A percentile compares a stretch with the other conserved stretches of the same genome.
These are phyloP conservation scores for Nakaseomyces bracarensis DNA, from an alignment of 1,139 yeast species.

Conservation along the genomic window DNA sequence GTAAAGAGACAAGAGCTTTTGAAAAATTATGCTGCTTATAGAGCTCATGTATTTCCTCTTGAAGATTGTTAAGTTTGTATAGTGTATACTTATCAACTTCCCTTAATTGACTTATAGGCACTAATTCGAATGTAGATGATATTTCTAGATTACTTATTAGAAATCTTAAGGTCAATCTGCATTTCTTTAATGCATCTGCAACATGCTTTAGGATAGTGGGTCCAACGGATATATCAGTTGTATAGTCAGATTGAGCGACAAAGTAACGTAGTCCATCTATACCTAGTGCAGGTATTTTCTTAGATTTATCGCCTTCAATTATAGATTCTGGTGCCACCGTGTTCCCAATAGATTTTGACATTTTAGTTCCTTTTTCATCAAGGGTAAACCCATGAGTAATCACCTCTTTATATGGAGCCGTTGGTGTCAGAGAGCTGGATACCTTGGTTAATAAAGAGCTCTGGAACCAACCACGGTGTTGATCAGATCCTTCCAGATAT, in stretches of 20 bases:
- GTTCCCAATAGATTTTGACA: slow-evolving; percentile 92
- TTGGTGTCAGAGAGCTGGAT: slow-evolving; percentile 35
- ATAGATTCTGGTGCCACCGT: slow-evolving; percentile 61
- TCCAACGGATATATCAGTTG: slow-evolving; percentile 70
- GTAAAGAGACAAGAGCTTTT: slow-evolving; percentile 51
- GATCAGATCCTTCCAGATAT: slow-evolving; percentile 91
- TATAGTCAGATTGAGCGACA: slow-evolving; percentile 84
- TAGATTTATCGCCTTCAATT: slow-evolving; percentile 56
- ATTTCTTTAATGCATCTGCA: slow-evolving; percentile 69
- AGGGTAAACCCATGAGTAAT: slow-evolving; percentile 91
- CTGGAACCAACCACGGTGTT: slow-evolving; percentile 98
- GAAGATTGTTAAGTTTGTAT: slow-evolving; percentile 45
- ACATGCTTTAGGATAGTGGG: slow-evolving; percentile 66
- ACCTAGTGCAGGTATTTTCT: slow-evolving; percentile 62
- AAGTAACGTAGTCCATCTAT: slow-evolving; percentile 86
- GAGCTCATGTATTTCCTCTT: slow-evolving; percentile 36
- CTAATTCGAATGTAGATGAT: slow-evolving; percentile 23
- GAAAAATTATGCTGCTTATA: slow-evolving; percentile 60
- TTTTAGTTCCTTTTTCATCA: slow-evolving; percentile 77
- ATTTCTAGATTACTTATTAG: slow-evolving; percentile 61
- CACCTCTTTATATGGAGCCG: slow-evolving; percentile 67
- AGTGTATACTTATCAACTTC: slow-evolving; percentile 61
- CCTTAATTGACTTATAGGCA: slow-evolving; percentile 35
- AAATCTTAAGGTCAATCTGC: slow-evolving; percentile 73
- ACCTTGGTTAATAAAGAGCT: slow-evolving; percentile 79